Evolutionary conservation across 352 stramenopile species (phyloP), one percentile per base, ranked within the genome.

Genomic region (Phytophthora podocarpi): DNA sequence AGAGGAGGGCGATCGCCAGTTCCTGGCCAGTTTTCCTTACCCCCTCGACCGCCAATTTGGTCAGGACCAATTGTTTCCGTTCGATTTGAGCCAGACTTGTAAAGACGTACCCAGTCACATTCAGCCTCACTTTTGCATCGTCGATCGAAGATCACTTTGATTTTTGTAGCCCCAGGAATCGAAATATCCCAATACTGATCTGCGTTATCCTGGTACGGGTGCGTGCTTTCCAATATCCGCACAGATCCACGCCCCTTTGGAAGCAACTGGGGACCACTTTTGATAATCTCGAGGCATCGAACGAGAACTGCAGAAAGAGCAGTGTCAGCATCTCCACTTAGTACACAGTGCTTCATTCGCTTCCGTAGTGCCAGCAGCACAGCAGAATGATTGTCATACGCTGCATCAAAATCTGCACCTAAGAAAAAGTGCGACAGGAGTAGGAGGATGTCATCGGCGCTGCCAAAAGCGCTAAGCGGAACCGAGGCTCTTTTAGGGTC

Each of bases 21-120:
- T 5, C 89, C 91, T 13, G 89, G 89, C 76, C 81, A 97, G 37
- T 95, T 96, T 54, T 90, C 75, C 35, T 34, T 81, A 4, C 80
- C 82, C 11, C 72, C 72, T 31, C 85, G 72, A 1, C 90, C 90
- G 13, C 81, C 69, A 50, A 90, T 91, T 46, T 87, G 74, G 10
- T 70, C 51, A 16, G 86, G 80, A 1, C 82, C 85, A 54, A 81
- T 76, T 9, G 31, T 73, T 24, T 82, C 71, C 0, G 40, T 59
- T 35, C 82, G 77, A 21, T 85, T 66, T 7, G 78, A 78, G 1
- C 74, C 65, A 13, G 65, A 53, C 26, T 89, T 91, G 67, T 91
- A 94, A 49, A 96, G 85, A 15, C 63, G 70, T 0, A 96, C 27
- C 63, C 74, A 96, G 41, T 93, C 84, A 27, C 69, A 85, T 0